These are phyloP conservation scores for Chaetomium sp. DNA, from an alignment of 2,329 filamentous ascomycete species.

Conservation along the genomic window DNA sequence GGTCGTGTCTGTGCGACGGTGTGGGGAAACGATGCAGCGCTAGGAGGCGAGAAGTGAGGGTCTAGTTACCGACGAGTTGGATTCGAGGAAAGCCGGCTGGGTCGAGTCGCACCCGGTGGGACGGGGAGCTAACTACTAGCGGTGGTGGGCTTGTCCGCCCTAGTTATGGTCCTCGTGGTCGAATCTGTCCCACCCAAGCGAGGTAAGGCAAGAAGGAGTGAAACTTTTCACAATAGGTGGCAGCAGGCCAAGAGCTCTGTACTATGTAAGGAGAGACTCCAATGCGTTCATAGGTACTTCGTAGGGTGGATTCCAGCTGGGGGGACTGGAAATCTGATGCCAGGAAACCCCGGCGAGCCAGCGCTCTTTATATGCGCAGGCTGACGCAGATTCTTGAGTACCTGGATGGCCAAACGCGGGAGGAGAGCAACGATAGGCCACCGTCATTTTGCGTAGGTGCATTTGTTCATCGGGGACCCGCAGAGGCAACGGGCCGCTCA, in stretches of 20 bases:
- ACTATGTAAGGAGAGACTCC: background rate
- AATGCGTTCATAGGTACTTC: background rate
- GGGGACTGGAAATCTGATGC: background rate
- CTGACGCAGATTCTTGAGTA: constrained; percentile 17
- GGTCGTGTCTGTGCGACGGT: constrained; percentile 21
- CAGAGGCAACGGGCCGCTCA: constrained; percentile 19
- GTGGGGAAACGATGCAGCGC: constrained; percentile 23
- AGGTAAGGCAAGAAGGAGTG: background rate
- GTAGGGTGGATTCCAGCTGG: background rate
- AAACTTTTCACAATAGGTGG: background rate
- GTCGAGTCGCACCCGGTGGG: constrained; percentile 18
- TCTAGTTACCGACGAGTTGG: constrained; percentile 25
- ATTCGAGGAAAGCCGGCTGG: constrained; percentile 17
- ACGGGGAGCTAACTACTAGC: constrained; percentile 18
- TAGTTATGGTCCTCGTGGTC: background rate
- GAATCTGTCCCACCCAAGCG: background rate
- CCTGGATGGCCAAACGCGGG: constrained; percentile 13
- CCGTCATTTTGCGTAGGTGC: background rate
- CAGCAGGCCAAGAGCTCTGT: no score
- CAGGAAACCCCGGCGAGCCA: constrained; percentile 11
- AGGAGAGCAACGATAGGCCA: background rate
- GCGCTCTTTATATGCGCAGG: constrained; percentile 18
- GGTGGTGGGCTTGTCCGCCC: constrained; percentile 8
- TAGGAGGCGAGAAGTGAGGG: constrained; percentile 7
- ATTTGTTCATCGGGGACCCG: constrained; percentile 4